Conservation (phyloP, 306 rosid genomes). For the Hylodesmum podocarpum region DNA sequence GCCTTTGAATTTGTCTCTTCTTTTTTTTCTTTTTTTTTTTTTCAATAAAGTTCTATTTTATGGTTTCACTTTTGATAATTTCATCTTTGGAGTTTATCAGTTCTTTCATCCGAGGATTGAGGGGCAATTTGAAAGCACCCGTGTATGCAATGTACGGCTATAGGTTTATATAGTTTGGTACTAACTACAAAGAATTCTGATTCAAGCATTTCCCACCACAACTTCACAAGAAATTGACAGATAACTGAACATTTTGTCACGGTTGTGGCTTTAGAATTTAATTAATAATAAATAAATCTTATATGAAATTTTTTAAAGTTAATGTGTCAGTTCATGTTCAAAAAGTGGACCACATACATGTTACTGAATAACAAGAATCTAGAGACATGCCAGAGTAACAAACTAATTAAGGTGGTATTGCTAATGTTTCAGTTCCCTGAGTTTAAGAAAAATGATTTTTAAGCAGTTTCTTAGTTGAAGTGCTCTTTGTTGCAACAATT, state of each 20-base stretch:
- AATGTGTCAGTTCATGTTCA: not conserved
- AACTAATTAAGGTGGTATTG: not conserved
- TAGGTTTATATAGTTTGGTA: not conserved
- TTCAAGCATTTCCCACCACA: not conserved
- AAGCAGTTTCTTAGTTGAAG: not conserved
- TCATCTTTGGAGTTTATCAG: not conserved
- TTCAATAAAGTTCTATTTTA: not conserved
- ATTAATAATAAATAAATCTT: not conserved
- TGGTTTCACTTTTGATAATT: not conserved
- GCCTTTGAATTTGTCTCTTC: not conserved
- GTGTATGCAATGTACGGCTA: not conserved
- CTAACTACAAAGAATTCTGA: not conserved
- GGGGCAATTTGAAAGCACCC: not conserved
- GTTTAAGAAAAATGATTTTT: not conserved
- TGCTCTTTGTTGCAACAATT: not conserved
- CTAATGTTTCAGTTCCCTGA: not conserved
- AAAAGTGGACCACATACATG: constrained; percentile 17
- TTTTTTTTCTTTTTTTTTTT: not conserved
- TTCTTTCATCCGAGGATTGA: not conserved
- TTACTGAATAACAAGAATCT: not conserved
- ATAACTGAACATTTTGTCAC: not conserved
- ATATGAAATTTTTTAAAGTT: not conserved
- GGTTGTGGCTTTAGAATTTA: not conserved
- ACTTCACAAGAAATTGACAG: constrained; percentile 2
- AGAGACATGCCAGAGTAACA: not conserved